Conservation (phyloP, 1,284 basidiomycete species). For the Sparassis latifolia region DNA sequence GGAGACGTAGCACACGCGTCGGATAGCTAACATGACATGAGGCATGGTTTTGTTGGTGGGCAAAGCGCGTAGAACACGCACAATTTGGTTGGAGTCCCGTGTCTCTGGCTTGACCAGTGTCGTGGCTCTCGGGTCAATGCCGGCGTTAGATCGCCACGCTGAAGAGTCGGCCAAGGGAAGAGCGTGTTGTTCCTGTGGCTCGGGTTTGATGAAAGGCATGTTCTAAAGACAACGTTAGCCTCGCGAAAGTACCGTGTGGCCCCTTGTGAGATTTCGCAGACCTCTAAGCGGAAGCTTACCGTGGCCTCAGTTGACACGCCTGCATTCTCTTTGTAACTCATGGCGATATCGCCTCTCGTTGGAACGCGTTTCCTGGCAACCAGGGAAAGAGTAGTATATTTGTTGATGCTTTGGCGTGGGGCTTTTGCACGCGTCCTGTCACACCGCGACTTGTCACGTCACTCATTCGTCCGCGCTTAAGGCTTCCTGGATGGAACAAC, state of each 20-base stretch:
- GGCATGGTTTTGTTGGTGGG: background rate
- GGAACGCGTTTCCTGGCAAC: too few species aligned
- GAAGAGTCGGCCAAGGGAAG: conserved; percentile 20
- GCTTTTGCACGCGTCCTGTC: too few species aligned
- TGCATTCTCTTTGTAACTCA: conserved; percentile 1
- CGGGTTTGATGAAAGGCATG: conserved; percentile 31
- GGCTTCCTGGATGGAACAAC: too few species aligned
- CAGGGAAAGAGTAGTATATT: too few species aligned
- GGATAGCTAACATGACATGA: too few species aligned
- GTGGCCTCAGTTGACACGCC: background rate
- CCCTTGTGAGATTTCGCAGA: background rate
- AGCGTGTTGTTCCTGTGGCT: conserved; percentile 31
- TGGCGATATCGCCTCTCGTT: background rate
- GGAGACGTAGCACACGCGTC: conserved; percentile 1
- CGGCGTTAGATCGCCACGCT: conserved; percentile 9
- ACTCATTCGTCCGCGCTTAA: too few species aligned
- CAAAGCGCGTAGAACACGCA: background rate
- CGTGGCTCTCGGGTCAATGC: background rate
- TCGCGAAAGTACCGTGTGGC: conserved; percentile 1
- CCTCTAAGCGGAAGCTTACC: background rate
- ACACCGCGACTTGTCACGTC: too few species aligned
- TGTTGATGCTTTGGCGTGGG: too few species aligned
- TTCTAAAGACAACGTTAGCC: conserved; percentile 12
- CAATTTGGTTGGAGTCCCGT: conserved; percentile 13
- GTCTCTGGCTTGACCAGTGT: conserved; percentile 28